Evolutionary conservation across 164 flowering plant genomes (phyloP), one percentile per base, ranked within the genome.

Genomic region (Stephania cephalantha): DNA sequence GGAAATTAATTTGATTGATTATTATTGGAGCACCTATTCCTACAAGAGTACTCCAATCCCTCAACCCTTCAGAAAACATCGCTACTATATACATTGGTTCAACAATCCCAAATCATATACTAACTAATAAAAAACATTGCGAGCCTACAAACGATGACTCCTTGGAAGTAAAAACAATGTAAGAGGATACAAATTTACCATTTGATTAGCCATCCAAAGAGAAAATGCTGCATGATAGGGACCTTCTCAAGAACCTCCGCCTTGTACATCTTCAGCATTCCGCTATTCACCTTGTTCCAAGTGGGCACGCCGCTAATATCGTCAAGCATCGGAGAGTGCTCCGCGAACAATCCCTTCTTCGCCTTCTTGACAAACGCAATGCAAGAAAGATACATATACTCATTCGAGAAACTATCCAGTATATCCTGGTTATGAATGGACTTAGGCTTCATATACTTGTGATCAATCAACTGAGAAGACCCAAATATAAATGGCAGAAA

Each of bases 401-500:
- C 99, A 2, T 82, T 73, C 17, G 93, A 78, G 73, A 93, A 95
- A 68, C 89, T 95, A 46, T 91, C 99, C 75, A 95, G 71, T 20
- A 93, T 93, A 72, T 95, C 99, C 66, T 91, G 82, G 76, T 91
- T 95, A 75, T 91, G 98, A 71, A 95, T 92, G 7, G 99, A 95
- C 75, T 95, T 95, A 6, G 99, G 99, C 80, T 93, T 95, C 97
- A 95, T 90, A 77, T 93, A 93, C 92, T 93, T 95, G 77, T 95
- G 99, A 79, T 87, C 98, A 69, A 95, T 86, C 90, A 95, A 84
- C 85, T 95, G 99, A 1, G 99, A 88, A 0, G 97, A 86, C 45
- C 99, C 99, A 76, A 93, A 91, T n/a, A 91, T 88, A 80, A 91
- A 95, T 0, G 99, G 99, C 80, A 93, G 78, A 79, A 95, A 95